Base-by-base conservation (phyloP, 768 basidiomycete genomes). In the Tylopilus balloui region DNA sequence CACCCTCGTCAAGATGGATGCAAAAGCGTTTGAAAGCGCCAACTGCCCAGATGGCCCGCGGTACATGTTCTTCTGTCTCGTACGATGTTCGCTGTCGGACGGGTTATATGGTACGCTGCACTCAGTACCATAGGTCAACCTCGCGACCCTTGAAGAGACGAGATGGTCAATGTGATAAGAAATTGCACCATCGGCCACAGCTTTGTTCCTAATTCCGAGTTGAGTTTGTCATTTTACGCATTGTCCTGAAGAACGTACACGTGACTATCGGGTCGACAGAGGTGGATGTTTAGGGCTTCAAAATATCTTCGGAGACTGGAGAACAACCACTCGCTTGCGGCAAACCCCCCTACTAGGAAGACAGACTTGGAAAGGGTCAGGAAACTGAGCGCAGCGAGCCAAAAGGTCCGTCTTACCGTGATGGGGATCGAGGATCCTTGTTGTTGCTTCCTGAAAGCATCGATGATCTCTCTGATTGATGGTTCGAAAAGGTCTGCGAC, bases 331-430 rank as follows among this genome's bases (percentile, higher is more conserved):
- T 75, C 72, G 49, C 71, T 79, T 1, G 76, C 74, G 10, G 74
- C 73, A 59, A 80, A 80, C 0, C 78, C 78, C 7, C 79, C 78
- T 3, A 81, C 78, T 1, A 83, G 71, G 45, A 79, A 72, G 20
- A 78, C 68, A 11, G 67, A 64, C 68, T 69, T 36, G 17, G 10
- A 43, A 17, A 0, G 32, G 1, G 14, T 46, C 48, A 46, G 12
- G 27, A 14, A 7, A 15, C n/a, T 27, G 24, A 46, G 19, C 15
- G 11, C 7, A 2, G 10, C 3, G 37, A 45, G 24, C 11, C 24
- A 28, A 13, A n/a, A 23, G 9, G 11, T 4, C 5, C 9, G 17
- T 49, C 69, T 24, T 47, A 72, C 73, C 10, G 66, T 63, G 41
- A 76, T 68, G 0, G 58, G 53, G 8, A 57, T 57, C n/a, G 55